These are phyloP conservation scores for Zymoseptoria passerinii DNA, from an alignment of 2,329 filamentous ascomycete genomes.

Conservation along the genomic window DNA sequence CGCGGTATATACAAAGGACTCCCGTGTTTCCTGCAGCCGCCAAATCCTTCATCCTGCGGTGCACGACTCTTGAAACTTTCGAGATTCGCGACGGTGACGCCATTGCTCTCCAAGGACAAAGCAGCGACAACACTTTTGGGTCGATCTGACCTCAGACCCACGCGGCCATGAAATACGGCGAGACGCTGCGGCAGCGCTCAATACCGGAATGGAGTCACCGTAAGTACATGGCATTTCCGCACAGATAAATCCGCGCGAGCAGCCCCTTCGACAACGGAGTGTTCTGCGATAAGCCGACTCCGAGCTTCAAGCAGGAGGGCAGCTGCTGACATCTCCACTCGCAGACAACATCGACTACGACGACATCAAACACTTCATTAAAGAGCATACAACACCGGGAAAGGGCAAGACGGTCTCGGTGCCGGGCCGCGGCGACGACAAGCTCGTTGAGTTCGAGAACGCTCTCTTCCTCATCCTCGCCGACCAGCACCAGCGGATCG, in stretches of 20 bases:
- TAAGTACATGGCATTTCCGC: conserved; percentile 33
- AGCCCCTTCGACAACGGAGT: background rate
- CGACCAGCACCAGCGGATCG: conserved; percentile 67
- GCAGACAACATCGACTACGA: conserved; percentile 84
- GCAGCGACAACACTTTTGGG: background rate
- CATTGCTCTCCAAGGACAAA: background rate
- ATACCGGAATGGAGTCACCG: conserved; percentile 75
- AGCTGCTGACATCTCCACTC: background rate
- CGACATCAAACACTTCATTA: conserved; percentile 76
- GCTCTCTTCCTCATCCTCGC: conserved; percentile 63
- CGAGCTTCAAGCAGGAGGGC: background rate
- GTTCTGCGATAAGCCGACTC: background rate
- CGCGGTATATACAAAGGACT: background rate
- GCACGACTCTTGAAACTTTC: background rate
- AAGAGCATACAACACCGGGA: conserved; percentile 64
- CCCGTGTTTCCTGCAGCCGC: background rate
- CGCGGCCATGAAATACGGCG: conserved; percentile 62
- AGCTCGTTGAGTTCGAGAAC: conserved; percentile 57
- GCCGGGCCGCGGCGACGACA: conserved; percentile 52
- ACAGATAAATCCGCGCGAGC: background rate
- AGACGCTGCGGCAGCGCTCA: conserved; percentile 64
- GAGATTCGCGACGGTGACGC: background rate
- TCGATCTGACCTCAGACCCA: background rate
- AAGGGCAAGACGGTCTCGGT: conserved; percentile 65
- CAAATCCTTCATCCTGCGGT: background rate